Evolutionary conservation across 768 basidiomycete genomes (phyloP), one percentile per base, ranked within the genome.

Genomic region (Gloeophyllum trabeum): DNA sequence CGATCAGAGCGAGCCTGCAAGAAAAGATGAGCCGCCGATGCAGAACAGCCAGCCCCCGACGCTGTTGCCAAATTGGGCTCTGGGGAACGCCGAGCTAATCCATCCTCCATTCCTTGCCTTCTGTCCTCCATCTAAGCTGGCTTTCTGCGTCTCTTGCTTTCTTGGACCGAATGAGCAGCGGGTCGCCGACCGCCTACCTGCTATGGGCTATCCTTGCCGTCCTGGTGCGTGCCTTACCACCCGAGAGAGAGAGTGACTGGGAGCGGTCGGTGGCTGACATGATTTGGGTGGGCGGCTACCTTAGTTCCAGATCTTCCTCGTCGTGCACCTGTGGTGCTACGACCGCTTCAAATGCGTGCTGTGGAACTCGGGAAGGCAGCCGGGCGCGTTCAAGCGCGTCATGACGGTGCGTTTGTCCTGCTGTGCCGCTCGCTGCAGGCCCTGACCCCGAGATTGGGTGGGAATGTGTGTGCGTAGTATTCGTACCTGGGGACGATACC

Each of bases 371-470:
- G 83, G 82, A 24, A 70, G 82, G 41, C 82, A 84, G 56, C 82
- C 81, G 43, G 87, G 87, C 43, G 77, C 86, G 10, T 90, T 90
- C 72, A 88, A 83, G 62, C 71, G 88, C 40, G 70, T 90, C 54
- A 90, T 90, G 87, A 89, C 83, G n/a, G 83, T 87, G 54, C 54
- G 77, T 21, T 46, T 41, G 22, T 18, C 6, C 19, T 40, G 36
- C 28, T 37, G 20, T 37, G 13, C 10, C 12, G 12, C 12, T 19
- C 10, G 20, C 20, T 10, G 28, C 28, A 32, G 28, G 16, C 20
- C 20, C 20, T 37, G 20, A 37, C 36, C 36, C 10, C 28, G 28
- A 30, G 10, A 7, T 30, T 7, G 28, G 28, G 28, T n/a, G n/a
- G n/a, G n/a, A n/a, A n/a, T n/a, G n/a, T n/a, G n/a, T n/a, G n/a